Percentiles rank a stretch among this genome's conserved stretches.
Evolutionary conservation across 352 stramenopile genomes (phyloP).

Genomic region (Phytophthora ramorum): DNA sequence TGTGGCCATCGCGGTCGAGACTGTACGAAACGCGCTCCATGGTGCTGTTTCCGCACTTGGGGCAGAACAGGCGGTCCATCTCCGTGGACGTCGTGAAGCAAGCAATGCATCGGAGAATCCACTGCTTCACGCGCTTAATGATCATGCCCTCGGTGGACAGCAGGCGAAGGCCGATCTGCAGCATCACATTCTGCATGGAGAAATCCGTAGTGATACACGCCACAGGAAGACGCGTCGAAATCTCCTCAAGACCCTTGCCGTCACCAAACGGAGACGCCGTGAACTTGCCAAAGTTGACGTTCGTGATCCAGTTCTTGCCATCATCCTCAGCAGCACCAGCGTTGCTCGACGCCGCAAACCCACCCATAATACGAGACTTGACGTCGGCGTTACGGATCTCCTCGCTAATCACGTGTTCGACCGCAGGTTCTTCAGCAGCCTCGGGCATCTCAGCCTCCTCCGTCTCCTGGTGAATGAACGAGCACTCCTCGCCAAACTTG

Average conservation of each 20-base stretch:
- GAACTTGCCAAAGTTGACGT: slow-evolving; percentile 69
- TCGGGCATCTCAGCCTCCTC: slow-evolving; percentile 28
- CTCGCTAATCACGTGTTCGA: slow-evolving; percentile 50
- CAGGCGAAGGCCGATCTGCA: slow-evolving; percentile 89
- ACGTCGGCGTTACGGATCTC: slow-evolving; percentile 80
- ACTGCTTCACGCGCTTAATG: slow-evolving; percentile 92
- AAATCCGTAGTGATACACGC: slow-evolving; percentile 91
- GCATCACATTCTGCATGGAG: slow-evolving; percentile 91
- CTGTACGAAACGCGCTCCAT: slow-evolving; percentile 96
- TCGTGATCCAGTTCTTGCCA: slow-evolving; percentile 90
- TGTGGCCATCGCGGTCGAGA: slow-evolving; percentile 92
- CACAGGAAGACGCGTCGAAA: slow-evolving; percentile 57
- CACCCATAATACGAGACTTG: slow-evolving; percentile 89
- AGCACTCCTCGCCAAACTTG: slow-evolving; percentile 74
- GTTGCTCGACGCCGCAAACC: slow-evolving; percentile 82
- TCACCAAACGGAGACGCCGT: slow-evolving; percentile 80
- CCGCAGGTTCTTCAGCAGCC: slow-evolving; percentile 33
- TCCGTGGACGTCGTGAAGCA: slow-evolving; percentile 97
- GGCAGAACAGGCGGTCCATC: slow-evolving; percentile 96
- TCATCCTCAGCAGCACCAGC: slow-evolving; percentile 81
- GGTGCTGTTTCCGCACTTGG: slow-evolving; percentile 95
- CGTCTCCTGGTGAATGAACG: slow-evolving; percentile 69
- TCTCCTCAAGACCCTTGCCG: slow-evolving; percentile 65
- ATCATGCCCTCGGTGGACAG: slow-evolving; percentile 86
- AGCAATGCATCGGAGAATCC: slow-evolving; percentile 97